Conservation (phyloP, 768 basidiomycete genomes). For the Termitomyces sp. region DNA sequence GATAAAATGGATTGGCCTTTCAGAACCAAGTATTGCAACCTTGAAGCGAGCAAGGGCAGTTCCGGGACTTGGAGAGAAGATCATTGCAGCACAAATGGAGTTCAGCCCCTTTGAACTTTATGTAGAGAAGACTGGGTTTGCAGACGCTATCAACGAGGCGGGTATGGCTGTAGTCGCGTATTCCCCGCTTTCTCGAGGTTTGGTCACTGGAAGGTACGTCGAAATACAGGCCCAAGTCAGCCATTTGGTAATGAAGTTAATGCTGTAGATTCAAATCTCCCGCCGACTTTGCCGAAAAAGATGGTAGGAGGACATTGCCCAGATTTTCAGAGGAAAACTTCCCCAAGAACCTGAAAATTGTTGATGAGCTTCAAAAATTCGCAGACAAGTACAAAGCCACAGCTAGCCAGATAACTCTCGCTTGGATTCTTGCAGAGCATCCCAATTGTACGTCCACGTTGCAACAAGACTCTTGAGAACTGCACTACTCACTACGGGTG, state of each 20-base stretch:
- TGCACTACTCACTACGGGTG: background rate
- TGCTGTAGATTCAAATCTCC: constrained; percentile 24
- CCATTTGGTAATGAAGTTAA: background rate
- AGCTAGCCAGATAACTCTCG: constrained; percentile 37
- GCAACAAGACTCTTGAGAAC: background rate
- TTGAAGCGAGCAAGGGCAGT: constrained; percentile 44
- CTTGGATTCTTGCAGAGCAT: constrained; percentile 36
- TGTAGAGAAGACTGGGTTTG: constrained; percentile 36
- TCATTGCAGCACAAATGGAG: constrained; percentile 37
- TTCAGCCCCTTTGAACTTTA: constrained; percentile 39
- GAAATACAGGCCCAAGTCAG: background rate
- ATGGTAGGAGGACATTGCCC: constrained; percentile 30
- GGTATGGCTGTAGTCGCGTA: constrained; percentile 43
- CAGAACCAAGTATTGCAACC: constrained; percentile 37
- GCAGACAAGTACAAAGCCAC: constrained; percentile 31
- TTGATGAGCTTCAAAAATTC: constrained; percentile 26
- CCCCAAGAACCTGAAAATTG: constrained; percentile 34
- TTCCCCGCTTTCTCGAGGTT: constrained; percentile 43
- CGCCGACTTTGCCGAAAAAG: constrained; percentile 34
- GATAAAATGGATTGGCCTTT: constrained; percentile 46
- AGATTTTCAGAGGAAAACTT: constrained; percentile 37
- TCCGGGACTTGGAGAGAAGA: constrained; percentile 29
- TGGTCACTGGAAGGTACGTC: constrained; percentile 41
- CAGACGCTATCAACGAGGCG: constrained; percentile 35
- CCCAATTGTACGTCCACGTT: constrained; percentile 10